Evolutionary conservation across 1,284 basidiomycete species (phyloP).

Genomic region (Leccinum pachyderme): DNA sequence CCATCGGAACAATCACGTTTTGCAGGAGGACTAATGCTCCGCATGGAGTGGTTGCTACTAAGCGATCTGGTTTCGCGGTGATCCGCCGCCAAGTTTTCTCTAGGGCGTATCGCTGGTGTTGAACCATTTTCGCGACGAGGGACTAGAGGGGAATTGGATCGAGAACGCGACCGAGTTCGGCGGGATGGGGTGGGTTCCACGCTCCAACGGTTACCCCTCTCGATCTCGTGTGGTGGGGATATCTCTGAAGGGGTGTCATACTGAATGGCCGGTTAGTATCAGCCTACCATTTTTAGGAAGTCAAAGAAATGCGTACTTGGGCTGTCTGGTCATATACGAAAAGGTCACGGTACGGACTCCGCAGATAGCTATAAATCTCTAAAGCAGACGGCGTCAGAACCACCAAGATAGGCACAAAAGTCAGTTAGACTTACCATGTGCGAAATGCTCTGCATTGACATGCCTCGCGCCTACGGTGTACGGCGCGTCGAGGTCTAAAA

Average conservation of each 20-base stretch:
- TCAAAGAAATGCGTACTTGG: conserved; percentile 52
- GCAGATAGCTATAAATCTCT: conserved; percentile 85
- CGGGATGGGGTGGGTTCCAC: conserved; percentile 3
- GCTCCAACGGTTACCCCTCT: conserved; percentile 42
- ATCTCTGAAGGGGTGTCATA: conserved; percentile 50
- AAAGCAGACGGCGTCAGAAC: conserved; percentile 10
- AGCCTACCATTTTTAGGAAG: conserved; percentile 6
- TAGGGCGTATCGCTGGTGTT: not conserved
- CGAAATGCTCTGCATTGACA: conserved; percentile 83
- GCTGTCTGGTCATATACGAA: conserved; percentile 77
- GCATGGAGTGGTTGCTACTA: conserved; percentile 3
- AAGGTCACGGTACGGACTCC: conserved; percentile 82
- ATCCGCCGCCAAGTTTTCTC: conserved; percentile 9
- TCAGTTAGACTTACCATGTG: conserved; percentile 64
- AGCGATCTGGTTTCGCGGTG: not conserved
- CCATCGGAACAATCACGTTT: conserved; percentile 1
- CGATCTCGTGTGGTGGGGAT: conserved; percentile 31
- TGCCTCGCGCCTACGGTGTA: conserved; percentile 55
- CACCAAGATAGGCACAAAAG: not conserved
- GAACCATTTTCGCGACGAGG: conserved; percentile 5
- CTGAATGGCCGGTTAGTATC: conserved; percentile 33
- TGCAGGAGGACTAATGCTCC: not conserved
- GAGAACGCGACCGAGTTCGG: conserved; percentile 19
- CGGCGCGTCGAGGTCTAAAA: conserved; percentile 72
- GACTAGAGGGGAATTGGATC: conserved; percentile 21